Conservation (phyloP, 148 eudicot species). For the Rhododendron kiyosumense region DNA sequence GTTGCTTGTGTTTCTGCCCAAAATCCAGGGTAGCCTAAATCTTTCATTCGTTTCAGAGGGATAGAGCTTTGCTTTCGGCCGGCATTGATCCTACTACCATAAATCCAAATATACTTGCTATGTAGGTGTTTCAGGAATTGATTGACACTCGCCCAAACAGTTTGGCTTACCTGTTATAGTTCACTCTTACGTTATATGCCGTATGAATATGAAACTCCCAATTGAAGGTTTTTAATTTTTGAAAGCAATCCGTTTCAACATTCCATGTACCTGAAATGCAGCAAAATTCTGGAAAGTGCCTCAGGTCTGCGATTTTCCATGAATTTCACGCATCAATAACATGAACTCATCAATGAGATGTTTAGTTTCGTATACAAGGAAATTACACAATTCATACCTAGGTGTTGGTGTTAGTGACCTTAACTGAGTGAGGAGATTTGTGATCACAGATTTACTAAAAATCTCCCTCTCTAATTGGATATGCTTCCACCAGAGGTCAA, state of each 20-base stretch:
- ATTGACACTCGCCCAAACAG: neutral
- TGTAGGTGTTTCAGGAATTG: neutral
- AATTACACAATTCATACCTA: conserved; percentile 34
- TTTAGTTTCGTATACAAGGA: conserved; percentile 13
- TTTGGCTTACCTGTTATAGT: neutral
- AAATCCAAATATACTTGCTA: neutral
- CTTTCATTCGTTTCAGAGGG: no score
- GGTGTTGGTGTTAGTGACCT: conserved; percentile 46
- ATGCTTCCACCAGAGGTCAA: conserved; percentile 89
- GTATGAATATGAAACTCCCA: neutral
- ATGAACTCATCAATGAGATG: conserved; percentile 42
- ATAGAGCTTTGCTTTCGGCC: no score
- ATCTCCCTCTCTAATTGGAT: conserved; percentile 66
- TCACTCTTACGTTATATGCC: neutral
- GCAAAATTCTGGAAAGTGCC: neutral
- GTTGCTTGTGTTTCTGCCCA: no score
- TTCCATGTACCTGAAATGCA: neutral
- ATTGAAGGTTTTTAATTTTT: neutral
- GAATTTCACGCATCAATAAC: conserved; percentile 49
- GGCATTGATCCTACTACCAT: no score
- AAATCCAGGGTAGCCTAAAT: no score
- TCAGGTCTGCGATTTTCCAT: conserved; percentile 36
- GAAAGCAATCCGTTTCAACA: neutral
- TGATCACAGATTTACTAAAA: conserved; percentile 31
- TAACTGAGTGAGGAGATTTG: conserved; percentile 43